Evolutionary conservation across 108 stramenopile genomes (phyloP).

Genomic region (Fragilaria radians): DNA sequence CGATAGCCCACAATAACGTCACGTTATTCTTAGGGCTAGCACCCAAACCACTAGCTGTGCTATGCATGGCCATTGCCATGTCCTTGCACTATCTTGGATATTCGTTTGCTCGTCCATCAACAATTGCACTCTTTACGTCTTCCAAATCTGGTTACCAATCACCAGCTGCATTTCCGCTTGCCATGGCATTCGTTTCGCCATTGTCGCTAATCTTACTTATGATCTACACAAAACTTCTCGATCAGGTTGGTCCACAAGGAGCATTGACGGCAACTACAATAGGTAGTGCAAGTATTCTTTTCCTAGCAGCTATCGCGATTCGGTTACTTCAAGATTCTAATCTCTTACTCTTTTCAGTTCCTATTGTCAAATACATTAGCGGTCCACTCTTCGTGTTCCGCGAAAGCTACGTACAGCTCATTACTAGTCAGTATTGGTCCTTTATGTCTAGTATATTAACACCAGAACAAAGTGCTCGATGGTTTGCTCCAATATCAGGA

Average conservation of each 20-base stretch:
- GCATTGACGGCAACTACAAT: slow-evolving; percentile 48
- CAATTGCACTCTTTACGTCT: slow-evolving; percentile 74
- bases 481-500: slow-evolving; percentile 76
- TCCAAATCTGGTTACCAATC: slow-evolving; percentile 48
- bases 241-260: slow-evolving; percentile 50
- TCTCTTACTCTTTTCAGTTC: slow-evolving; percentile 15
- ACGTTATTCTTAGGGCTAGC: slow-evolving; percentile 5
- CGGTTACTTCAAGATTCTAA: slow-evolving; percentile 17
- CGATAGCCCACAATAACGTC: too few relatives aligned
- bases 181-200: slow-evolving; percentile 71
- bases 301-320: slow-evolving; percentile 27
- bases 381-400: slow-evolving; percentile 70
- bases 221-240: slow-evolving; percentile 44
- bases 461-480: slow-evolving; percentile 59
- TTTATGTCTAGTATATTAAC: slow-evolving; percentile 70
- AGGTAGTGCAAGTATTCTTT: slow-evolving; percentile 37
- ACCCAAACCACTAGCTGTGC: slow-evolving; percentile 22
- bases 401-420: slow-evolving; percentile 70
- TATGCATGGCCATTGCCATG: slow-evolving; percentile 73
- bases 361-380: slow-evolving; percentile 40
- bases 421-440: slow-evolving; percentile 79
- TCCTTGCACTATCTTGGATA: slow-evolving; percentile 70
- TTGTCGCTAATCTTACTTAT: slow-evolving; percentile 44
- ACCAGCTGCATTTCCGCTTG: slow-evolving; percentile 55
- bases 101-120: slow-evolving; percentile 64